These are phyloP conservation scores for Mycena haematopus DNA, from an alignment of 768 basidiomycete genomes.

Conservation along the genomic window DNA sequence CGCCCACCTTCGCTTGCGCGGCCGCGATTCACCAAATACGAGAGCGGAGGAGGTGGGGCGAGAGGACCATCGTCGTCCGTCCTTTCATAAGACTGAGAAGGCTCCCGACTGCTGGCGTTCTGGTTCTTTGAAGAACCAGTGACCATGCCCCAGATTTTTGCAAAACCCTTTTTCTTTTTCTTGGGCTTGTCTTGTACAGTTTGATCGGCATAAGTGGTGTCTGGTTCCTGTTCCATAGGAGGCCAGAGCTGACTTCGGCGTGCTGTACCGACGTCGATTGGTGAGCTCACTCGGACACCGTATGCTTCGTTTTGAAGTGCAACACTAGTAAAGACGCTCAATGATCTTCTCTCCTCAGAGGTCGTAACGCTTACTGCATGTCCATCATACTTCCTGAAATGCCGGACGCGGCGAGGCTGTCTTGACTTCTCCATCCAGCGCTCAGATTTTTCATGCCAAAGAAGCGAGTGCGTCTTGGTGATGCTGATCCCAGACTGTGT, in stretches of 20 bases:
- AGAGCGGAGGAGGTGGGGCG: constrained; percentile 89
- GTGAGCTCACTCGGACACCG: constrained; percentile 37
- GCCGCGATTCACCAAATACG: constrained; percentile 80
- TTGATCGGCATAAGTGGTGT: constrained; percentile 29
- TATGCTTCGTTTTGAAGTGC: constrained; percentile 75
- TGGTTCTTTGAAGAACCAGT: constrained; percentile 62
- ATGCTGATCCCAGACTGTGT: constrained; percentile 72
- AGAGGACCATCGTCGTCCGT: constrained; percentile 77
- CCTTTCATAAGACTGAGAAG: constrained; percentile 48
- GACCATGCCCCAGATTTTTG: constrained; percentile 83
- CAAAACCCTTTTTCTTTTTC: constrained; percentile 80
- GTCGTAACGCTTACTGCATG: constrained; percentile 76
- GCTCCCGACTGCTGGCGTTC: constrained; percentile 37
- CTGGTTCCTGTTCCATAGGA: constrained; percentile 39
- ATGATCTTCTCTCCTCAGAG: not conserved
- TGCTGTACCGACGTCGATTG: constrained; percentile 45
- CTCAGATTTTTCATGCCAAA: constrained; percentile 78
- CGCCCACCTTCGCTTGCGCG: constrained; percentile 57
- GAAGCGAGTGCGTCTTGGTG: constrained; percentile 76
- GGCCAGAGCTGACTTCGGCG: constrained; percentile 64
- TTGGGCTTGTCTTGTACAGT: constrained; percentile 55
- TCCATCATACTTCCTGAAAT: constrained; percentile 89
- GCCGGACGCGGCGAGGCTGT: constrained; percentile 82
- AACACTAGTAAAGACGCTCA: constrained; percentile 53
- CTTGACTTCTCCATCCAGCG: constrained; percentile 77